These are phyloP conservation scores for Prosopis cineraria DNA, from an alignment of 306 rosid species.

Conservation along the genomic window DNA sequence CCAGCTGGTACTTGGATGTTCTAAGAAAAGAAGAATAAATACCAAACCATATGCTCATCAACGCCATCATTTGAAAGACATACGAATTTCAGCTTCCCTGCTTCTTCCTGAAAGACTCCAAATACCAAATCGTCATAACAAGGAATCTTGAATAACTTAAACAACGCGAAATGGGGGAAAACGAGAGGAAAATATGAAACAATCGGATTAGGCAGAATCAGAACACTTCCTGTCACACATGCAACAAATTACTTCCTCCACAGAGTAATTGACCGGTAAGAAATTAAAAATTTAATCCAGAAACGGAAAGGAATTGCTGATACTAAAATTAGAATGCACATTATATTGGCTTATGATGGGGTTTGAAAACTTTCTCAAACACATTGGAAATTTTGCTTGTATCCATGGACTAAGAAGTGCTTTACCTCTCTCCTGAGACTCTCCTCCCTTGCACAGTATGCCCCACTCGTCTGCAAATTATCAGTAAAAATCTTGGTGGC, in stretches of 20 bases:
- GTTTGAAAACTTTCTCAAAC: background rate
- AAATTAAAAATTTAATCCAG: background rate
- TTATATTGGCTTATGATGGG: background rate
- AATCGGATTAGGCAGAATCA: background rate
- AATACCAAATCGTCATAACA: conserved; percentile 3
- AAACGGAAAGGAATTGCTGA: background rate
- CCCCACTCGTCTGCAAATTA: conserved; percentile 93
- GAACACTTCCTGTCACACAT: background rate
- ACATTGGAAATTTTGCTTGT: background rate
- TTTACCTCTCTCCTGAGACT: conserved; percentile 75
- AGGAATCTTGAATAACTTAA: background rate
- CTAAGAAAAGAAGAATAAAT: conserved; percentile 37
- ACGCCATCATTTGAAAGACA: conserved; percentile 78
- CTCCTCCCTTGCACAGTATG: conserved; percentile 93
- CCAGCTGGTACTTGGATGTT: conserved; percentile 1
- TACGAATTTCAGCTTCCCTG: conserved; percentile 81
- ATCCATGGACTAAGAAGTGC: background rate
- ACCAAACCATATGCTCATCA: conserved; percentile 97
- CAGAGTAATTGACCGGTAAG: background rate
- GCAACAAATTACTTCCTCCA: background rate
- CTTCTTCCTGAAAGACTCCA: conserved; percentile 71
- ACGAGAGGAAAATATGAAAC: background rate
- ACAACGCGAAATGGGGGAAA: background rate
- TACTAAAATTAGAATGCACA: background rate
- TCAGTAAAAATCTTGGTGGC: conserved; percentile 81